Base-by-base conservation (phyloP, 768 basidiomycete species). In the Mycena crocata region DNA sequence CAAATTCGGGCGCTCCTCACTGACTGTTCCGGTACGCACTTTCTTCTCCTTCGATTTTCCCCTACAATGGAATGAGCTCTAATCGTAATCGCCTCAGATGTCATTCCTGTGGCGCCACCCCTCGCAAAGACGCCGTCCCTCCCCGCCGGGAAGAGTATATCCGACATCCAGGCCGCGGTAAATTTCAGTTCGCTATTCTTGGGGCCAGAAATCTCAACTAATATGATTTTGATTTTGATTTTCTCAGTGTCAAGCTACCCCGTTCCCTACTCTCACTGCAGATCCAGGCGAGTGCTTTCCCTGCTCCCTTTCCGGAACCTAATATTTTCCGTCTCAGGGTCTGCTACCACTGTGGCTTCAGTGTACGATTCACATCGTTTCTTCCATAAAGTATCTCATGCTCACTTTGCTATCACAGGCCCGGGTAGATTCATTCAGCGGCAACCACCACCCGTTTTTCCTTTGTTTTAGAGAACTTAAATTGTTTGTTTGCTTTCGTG, bases 201-300 rank as follows among this genome's bases (percentile, higher is more conserved):
- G 9, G 13, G 23, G 13, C 19, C 37, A 7, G 7, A 42, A 17
- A 42, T 42, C 40, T 42, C 15, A 13, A 21, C 14, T 42, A 42
- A 21, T 42, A 28, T 34, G 21, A 13, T 24, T 31, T 19, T 48
- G 34, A 56, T 56, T 24, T 42, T 14, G 2, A 4, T 2, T 8
- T 28, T 2, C 37, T 2, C 34, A 58, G 57, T 46, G 57, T 7
- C 15, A 39, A 15, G 42, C 31, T 26, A 45, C 31, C n/a, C 37
- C 57, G 2, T 58, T 46, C 42, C 42, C 57, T 8, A 58, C 44
- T 23, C 44, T 58, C 17, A 58, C 57, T 12, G 57, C 57, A 9
- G 42, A 58, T 35, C 31, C 57, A 26, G 57, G 55, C 34, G 2
- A 34, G 46, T 34, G n/a, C n/a, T n/a, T 51, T 10, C 9, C 9